These are phyloP conservation scores for Seiridium cupressi DNA, from an alignment of 2,329 filamentous ascomycete genomes.

Conservation along the genomic window DNA sequence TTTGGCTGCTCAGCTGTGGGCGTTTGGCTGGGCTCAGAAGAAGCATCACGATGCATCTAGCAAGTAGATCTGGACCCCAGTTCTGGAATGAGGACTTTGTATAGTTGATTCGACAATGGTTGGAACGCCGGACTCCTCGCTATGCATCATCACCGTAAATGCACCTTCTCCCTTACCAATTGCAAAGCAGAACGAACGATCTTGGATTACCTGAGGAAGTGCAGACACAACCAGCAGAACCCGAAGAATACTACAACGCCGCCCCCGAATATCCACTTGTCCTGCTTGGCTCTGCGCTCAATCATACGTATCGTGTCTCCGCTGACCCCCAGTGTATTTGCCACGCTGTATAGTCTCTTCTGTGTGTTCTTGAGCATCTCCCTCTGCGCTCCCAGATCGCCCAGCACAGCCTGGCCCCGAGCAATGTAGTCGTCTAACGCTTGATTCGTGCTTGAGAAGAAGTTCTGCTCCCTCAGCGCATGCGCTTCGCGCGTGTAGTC, in stretches of 20 bases:
- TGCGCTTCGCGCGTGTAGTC: slow-evolving; percentile 75
- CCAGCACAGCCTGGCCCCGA: slow-evolving; percentile 83
- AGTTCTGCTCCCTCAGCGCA: slow-evolving; percentile 84
- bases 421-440: slow-evolving; percentile 95
- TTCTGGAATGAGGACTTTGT: too few species aligned
- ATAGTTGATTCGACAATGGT: neutral
- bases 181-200: too few species aligned
- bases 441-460: slow-evolving; percentile 77
- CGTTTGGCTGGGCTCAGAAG: too few species aligned
- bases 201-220: slow-evolving; percentile 65
- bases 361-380: slow-evolving; percentile 97
- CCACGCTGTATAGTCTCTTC: slow-evolving; percentile 84
- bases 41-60: too few species aligned
- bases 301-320: slow-evolving; percentile 98
- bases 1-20: too few species aligned
- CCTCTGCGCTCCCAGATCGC: slow-evolving; percentile 83
- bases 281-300: slow-evolving; percentile 84
- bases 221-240: slow-evolving; percentile 90
- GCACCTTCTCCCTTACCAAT: too few species aligned
- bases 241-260: slow-evolving; percentile 83
- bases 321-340: slow-evolving; percentile 88
- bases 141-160: neutral
- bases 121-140: slow-evolving; percentile 16
- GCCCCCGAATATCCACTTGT: slow-evolving; percentile 96
- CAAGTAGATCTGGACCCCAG: too few species aligned